Evolutionary conservation across 768 basidiomycete genomes (phyloP).

Genomic region (Psilocybe cubensis): DNA sequence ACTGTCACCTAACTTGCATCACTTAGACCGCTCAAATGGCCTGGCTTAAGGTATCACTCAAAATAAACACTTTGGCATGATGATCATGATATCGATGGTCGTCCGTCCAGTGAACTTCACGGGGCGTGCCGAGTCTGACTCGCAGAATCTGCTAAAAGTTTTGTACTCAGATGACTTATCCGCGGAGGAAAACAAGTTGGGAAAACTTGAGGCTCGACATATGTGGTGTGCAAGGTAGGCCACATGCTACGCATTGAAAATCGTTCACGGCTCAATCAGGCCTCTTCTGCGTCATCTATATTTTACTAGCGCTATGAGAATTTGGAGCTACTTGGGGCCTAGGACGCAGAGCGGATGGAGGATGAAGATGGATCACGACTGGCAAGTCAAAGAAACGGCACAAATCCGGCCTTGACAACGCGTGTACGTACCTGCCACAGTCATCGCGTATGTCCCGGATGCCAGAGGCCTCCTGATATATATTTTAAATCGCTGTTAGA

Average conservation of each 20-base stretch:
- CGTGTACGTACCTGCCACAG: background rate
- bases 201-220: background rate
- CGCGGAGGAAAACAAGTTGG: conserved; percentile 8
- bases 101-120: conserved; percentile 4
- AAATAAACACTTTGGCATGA: conserved; percentile 16
- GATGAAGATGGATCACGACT: background rate
- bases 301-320: background rate
- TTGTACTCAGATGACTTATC: conserved; percentile 2
- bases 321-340: background rate
- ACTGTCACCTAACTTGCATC: background rate
- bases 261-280: background rate
- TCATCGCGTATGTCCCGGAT: background rate
- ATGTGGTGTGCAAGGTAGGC: background rate
- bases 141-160: conserved; percentile 2
- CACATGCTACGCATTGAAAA: conserved; percentile 7
- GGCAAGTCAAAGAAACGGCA: background rate
- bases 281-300: conserved; percentile 3
- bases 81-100: background rate
- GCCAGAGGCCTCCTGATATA: background rate
- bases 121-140: conserved; percentile 9
- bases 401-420: conserved; percentile 1
- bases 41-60: background rate
- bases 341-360: background rate
- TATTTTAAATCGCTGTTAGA: background rate
- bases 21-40: background rate